Percentiles rank a stretch among this genome's conserved stretches.
These are phyloP conservation scores for Zea luxurians DNA, from an alignment of 176 grass and related monocot genomes.

Conservation along the genomic window DNA sequence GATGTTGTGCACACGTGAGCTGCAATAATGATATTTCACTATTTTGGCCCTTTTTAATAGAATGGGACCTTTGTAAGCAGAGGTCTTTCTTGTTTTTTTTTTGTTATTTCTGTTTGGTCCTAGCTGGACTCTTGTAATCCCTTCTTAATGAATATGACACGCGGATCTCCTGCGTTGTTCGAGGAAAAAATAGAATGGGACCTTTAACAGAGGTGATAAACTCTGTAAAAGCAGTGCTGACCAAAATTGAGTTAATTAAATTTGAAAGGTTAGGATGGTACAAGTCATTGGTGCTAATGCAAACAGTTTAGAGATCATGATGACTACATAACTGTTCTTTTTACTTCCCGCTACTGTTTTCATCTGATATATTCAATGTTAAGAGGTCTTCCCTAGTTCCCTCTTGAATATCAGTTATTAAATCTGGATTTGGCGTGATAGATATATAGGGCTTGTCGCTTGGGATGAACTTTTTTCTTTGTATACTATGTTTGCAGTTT, in stretches of 20 bases:
- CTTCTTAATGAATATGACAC: too few relatives aligned
- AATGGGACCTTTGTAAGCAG: background rate
- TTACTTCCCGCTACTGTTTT: background rate
- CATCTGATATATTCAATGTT: background rate
- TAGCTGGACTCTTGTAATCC: too few relatives aligned
- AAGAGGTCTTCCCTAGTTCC: background rate
- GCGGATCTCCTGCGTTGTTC: too few relatives aligned
- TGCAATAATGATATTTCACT: background rate
- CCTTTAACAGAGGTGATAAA: background rate
- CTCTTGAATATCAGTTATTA: background rate
- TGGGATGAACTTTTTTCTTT: background rate
- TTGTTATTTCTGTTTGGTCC: too few relatives aligned
- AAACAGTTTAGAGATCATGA: background rate
- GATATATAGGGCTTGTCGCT: background rate
- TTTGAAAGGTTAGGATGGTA: background rate
- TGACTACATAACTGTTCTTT: slow-evolving; percentile 7
- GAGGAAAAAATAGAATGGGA: background rate
- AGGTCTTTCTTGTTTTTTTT: too few relatives aligned
- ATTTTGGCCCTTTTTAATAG: background rate
- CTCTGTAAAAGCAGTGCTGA: background rate
- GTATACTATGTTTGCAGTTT: background rate
- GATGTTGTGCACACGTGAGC: background rate
- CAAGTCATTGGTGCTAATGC: background rate
- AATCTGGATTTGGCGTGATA: background rate
- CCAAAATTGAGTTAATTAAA: background rate